phyloP scores from a whole-genome alignment of 1,284 basidiomycete genomes.

The Sporisorium graminicola region DNA sequence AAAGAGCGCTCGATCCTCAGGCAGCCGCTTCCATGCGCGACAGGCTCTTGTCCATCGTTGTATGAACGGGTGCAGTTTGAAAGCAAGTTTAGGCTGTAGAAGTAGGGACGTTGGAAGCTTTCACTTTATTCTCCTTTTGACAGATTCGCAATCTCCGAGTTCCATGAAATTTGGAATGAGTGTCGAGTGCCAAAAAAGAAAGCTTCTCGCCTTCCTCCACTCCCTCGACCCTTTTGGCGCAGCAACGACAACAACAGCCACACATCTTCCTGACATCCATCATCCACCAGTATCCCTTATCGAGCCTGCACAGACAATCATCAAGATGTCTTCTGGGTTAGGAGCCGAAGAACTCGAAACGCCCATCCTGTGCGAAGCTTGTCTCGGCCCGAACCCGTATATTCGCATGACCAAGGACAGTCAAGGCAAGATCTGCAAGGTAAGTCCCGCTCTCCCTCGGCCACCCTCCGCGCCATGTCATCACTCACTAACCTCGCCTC shows the following conservation, averaged over 20 bases:
- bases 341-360: conserved; percentile 83
- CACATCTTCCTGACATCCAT: background rate
- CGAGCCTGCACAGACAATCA: background rate
- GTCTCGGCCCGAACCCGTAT: conserved; percentile 71
- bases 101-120: background rate
- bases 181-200: conserved; percentile 8
- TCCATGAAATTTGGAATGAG: conserved; percentile 15
- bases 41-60: background rate
- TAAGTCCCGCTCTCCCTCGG: background rate
- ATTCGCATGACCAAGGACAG: conserved; percentile 87
- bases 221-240: conserved; percentile 19
- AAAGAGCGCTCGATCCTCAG: conserved; percentile 34
- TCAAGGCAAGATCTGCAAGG: conserved; percentile 85
- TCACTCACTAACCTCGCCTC: background rate
- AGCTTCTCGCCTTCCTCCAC: conserved; percentile 19
- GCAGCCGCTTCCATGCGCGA: conserved; percentile 20
- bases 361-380: conserved; percentile 77
- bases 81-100: background rate
- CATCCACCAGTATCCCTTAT: background rate
- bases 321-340: conserved; percentile 17
- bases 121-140: background rate
- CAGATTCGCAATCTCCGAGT: conserved; percentile 21
- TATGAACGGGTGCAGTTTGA: background rate
- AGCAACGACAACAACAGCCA: conserved; percentile 6
- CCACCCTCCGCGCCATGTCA: too few relatives aligned